phyloP scores from a whole-genome alignment of 75 land plant species.

The Cunninghamia lanceolata region DNA sequence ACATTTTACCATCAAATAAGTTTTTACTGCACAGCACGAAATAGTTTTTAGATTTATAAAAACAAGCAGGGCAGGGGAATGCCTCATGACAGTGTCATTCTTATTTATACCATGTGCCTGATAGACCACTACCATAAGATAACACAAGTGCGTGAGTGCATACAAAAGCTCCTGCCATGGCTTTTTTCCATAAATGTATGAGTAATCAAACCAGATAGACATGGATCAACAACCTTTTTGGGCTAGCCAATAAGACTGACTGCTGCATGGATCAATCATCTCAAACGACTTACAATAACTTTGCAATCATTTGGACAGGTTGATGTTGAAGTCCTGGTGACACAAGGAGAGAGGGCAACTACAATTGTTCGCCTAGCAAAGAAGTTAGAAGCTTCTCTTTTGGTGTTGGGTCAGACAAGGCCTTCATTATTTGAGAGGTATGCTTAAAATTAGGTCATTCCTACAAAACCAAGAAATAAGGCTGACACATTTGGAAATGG shows the following conservation, averaged over 20 bases:
- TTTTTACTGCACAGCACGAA: too few relatives aligned
- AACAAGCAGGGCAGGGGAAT: not conserved
- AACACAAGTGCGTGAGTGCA: too few relatives aligned
- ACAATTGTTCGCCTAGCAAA: conserved; percentile 68
- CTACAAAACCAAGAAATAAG: not conserved
- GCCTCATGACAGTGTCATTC: not conserved
- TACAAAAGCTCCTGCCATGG: not conserved
- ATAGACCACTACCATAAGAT: too few relatives aligned
- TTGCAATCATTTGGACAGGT: conserved; percentile 25
- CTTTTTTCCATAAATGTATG: not conserved
- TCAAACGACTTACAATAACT: not conserved
- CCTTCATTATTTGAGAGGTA: conserved; percentile 26
- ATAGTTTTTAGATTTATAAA: not conserved
- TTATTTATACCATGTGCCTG: not conserved
- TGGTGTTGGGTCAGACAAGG: conserved; percentile 65
- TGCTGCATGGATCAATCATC: not conserved
- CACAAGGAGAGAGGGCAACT: conserved; percentile 57
- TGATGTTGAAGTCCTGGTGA: conserved; percentile 61
- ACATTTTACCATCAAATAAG: too few relatives aligned
- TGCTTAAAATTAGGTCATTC: not conserved
- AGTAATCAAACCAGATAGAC: not conserved
- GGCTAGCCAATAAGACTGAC: not conserved
- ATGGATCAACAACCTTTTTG: not conserved
- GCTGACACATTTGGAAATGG: not conserved
- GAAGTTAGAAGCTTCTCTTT: conserved; percentile 71